These are phyloP conservation scores for Aspergillus affinis DNA, from an alignment of 495 filamentous ascomycete genomes.

Conservation along the genomic window DNA sequence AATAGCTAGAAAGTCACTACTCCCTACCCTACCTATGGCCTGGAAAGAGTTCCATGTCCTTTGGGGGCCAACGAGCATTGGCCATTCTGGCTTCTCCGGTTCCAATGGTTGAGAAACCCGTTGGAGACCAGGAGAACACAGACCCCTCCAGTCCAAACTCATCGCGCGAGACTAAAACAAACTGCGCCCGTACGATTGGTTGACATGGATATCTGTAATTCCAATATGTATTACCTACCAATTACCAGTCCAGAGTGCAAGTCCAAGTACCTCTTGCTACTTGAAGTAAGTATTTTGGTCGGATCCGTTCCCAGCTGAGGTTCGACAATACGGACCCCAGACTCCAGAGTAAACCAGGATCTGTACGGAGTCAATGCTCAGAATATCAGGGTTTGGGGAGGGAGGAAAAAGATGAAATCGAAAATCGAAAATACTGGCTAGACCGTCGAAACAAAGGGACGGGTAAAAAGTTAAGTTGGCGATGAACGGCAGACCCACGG, in stretches of 20 bases:
- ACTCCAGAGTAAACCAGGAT: no score
- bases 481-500: constrained; percentile 12
- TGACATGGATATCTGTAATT: not conserved
- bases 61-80: not conserved
- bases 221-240: not conserved
- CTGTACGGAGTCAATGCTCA: not conserved
- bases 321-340: no score
- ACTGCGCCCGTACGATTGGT: not conserved
- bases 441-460: not conserved
- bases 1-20: not conserved
- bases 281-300: no score
- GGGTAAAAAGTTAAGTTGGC: constrained; percentile 2
- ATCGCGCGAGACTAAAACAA: not conserved
- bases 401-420: not conserved
- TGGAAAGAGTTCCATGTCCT: no score
- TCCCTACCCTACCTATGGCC: no score
- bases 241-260: no score
- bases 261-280: no score
- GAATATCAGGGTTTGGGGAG: not conserved
- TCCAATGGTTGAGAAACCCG: not conserved
- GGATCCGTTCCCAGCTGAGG: no score
- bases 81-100: not conserved
- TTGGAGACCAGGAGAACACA: constrained; percentile 18
- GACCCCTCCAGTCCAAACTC: constrained; percentile 9
- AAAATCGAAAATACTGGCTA: not conserved